These are phyloP conservation scores for Spergularia azorica DNA, from an alignment of 179 eudicot genomes.

Conservation along the genomic window DNA sequence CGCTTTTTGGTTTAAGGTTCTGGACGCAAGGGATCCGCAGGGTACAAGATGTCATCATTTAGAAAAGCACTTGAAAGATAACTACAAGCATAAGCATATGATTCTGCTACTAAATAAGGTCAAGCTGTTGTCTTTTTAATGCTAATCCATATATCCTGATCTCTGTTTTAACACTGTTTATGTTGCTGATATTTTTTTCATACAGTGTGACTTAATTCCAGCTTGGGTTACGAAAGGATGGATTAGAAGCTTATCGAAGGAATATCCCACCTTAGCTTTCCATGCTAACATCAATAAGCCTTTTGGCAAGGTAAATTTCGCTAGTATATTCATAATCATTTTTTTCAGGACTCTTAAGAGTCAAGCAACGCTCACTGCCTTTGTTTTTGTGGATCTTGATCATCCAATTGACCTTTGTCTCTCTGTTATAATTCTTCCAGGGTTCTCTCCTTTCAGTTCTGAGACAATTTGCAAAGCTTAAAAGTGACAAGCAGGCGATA, in stretches of 20 bases:
- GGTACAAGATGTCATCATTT: constrained; percentile 94
- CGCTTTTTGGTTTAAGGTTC: constrained; percentile 46
- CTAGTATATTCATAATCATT: not conserved
- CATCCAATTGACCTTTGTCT: not conserved
- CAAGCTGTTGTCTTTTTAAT: not conserved
- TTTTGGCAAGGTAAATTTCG: constrained; percentile 77
- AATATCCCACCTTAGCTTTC: constrained; percentile 87
- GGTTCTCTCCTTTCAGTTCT: constrained; percentile 89
- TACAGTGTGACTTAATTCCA: constrained; percentile 84
- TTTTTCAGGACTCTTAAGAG: not conserved
- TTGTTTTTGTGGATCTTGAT: not conserved
- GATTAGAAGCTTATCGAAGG: constrained; percentile 81
- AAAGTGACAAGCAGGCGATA: constrained; percentile 87
- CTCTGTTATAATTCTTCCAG: constrained; percentile 33
- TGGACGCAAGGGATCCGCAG: constrained; percentile 98
- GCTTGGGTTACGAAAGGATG: constrained; percentile 99
- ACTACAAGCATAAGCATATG: constrained; percentile 88
- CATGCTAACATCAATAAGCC: constrained; percentile 93
- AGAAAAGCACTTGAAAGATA: constrained; percentile 88
- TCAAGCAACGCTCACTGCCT: not conserved
- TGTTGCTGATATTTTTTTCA: constrained; percentile 22
- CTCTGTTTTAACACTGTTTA: not conserved
- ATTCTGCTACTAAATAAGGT: constrained; percentile 90
- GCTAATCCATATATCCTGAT: not conserved
- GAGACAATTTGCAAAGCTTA: constrained; percentile 85